Base-by-base conservation (phyloP, 495 filamentous ascomycete species). In the Penicillium verhagenii region DNA sequence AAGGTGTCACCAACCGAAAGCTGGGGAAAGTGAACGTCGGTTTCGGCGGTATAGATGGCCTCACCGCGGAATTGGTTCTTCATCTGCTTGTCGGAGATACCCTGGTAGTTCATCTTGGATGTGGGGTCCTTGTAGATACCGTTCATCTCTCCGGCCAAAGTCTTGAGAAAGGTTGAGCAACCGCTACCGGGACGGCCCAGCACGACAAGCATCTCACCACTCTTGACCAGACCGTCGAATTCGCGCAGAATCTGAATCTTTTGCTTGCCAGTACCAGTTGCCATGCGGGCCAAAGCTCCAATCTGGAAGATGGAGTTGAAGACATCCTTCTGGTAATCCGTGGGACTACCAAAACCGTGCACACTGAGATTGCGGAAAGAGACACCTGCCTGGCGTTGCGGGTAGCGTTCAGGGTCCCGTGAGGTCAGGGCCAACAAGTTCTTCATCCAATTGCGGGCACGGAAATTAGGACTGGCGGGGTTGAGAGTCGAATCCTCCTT, bases 301-400 rank as follows among this genome's bases (percentile, higher is more conserved):
- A 74, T 58, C 55, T 86, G 79, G 42, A 90, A 69, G 64, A 84
- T 79, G 23, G 86, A 73, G 68, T 91, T 92, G 58, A 79, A 73
- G 47, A 90, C 84, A 70, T 88, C 84, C 74, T 92, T 92, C 66
- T 94, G 90, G 63, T 89, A 93, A 69, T 92, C 89, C 2, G 88
- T 89, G 1, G 86, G 74, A 40, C 79, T 82, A 20, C 89, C 90
- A 64, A 84, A 92, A 26, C 90, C 90, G 69, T 91, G 85, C 20
- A 90, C 85, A 53, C 81, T 88, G 53, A 94, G 73, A 59, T 90
- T 82, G 60, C 79, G 81, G 61, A 77, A 81, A 2, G 72, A 60
- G 6, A 81, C 57, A 31, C 79, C 79, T 6, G 78, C 77, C 26
- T 72, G 64, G 28, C 78, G 69, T 28, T 63, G 39, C 0, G 71